Evolutionary conservation across 179 eudicot species (phyloP), one percentile per base, ranked within the genome.

Genomic region (Silene vulgaris): DNA sequence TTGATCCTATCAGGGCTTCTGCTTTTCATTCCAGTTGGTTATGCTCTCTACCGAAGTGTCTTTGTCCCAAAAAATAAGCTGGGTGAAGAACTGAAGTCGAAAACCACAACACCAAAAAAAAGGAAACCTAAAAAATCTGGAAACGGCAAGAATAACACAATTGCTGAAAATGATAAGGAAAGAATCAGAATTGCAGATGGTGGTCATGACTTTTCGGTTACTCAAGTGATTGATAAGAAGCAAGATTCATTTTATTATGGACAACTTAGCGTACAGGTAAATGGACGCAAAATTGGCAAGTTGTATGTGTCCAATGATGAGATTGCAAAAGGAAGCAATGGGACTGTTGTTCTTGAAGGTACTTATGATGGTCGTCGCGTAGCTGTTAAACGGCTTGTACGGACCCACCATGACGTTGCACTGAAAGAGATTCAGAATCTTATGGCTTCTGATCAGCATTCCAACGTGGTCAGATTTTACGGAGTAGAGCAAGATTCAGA

Each of bases 291-390:
- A 74, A 83, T 88, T 79, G 92, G 96, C n/a, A 87, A 85, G 74
- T 73, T 90, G 77, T 65, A 79, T 65, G 80, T 88, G 17, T 79
- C 85, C 4, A 71, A 70, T 74, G 76, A 79, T 68, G 89, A 88
- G 84, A 89, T 89, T 48, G 93, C 91, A 14, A 89, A 82, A 72
- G 93, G 93, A 75, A 89, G 93, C 85, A 88, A 88, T 72, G 93
- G 93, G 9, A 89, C 93, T 3, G 66, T 86, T 78, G 91, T 89
- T 12, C 81, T 89, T 19, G 89, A 89, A 78, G 93, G 93, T 71
- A 74, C 79, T 73, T 88, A 88, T 84, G 93, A 88, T 76, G 89
- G 91, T 59, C 93, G 93, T 56, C 85, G 84, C 6, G 96, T 90
- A 57, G 96, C 92, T 76, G 90, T 88, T 43, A 90, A 88, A 82